Base-by-base conservation (phyloP, 805 yeast species). In the Starmera amethionina region DNA sequence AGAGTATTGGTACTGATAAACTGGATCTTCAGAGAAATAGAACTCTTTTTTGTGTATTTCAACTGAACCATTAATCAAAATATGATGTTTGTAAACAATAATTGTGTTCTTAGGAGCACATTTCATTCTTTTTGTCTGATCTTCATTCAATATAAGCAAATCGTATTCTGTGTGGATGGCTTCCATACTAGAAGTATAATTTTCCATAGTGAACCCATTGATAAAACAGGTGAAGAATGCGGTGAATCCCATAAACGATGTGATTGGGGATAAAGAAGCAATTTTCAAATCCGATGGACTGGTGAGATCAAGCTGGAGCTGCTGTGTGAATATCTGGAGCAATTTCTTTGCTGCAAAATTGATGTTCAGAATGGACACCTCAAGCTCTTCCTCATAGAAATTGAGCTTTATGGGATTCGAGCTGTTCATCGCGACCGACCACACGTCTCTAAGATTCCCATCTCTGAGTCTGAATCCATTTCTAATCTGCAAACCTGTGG, bases 401-500 rank as follows among this genome's bases (percentile, higher is more conserved):
- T 22, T 22, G 6, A 22, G 27, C 27, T 22, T 22, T 7, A 22
- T 22, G 2, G 27, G 27, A 22, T 7, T 6, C 9, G 27, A 22
- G 27, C 27, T 7, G 30, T 56, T 54, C 57, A 63, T 53, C 10
- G 72, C 68, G 12, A 78, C 60, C 40, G 68, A 73, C 89, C 93
- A 85, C 4, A 85, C 55, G 62, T 86, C 96, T 45, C 73, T 70
- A 42, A 86, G 55, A 48, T 75, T 79, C 4, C 96, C 96, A 55
- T 83, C 81, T 49, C 95, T 67, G 18, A 82, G 54, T 46, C 72
- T 73, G 55, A 80, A 82, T 30, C 75, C 78, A 22, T 72, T 67
- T 34, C 85, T 69, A 19, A 88, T 71, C 36, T 76, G 75, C 41
- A 84, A 60, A 0, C 94, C 94, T 3, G 83, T 72, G 18, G 80